Percentiles rank a stretch among this genome's conserved stretches.
These are phyloP conservation scores for Geoglossum cookeanum DNA, from an alignment of 2,329 filamentous ascomycete species.

Conservation along the genomic window DNA sequence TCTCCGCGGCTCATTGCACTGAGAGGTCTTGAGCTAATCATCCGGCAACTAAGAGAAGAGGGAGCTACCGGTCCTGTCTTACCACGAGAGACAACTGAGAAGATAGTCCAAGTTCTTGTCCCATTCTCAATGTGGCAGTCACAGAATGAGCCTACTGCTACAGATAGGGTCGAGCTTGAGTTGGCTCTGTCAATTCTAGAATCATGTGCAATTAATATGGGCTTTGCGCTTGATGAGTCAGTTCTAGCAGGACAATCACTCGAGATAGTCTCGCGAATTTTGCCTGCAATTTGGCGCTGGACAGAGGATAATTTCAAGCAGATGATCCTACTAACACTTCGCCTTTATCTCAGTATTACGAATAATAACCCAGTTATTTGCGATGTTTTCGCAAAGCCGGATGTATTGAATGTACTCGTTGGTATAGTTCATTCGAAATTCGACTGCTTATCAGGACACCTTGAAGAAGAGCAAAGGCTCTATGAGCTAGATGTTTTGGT, in stretches of 20 bases:
- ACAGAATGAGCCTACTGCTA: conserved; percentile 13
- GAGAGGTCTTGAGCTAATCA: conserved; percentile 40
- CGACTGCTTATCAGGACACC: conserved; percentile 15
- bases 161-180: conserved; percentile 18
- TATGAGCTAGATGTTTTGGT: conserved; percentile 48
- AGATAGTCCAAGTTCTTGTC: conserved; percentile 25
- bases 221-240: conserved; percentile 7
- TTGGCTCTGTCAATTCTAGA: conserved; percentile 34
- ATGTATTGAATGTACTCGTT: conserved; percentile 16
- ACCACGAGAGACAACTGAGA: conserved; percentile 28
- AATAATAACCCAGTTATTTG: conserved; percentile 60
- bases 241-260: conserved; percentile 27
- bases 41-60: conserved; percentile 30
- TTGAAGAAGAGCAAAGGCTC: conserved; percentile 33
- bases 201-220: conserved; percentile 30
- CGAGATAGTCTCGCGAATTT: conserved; percentile 22
- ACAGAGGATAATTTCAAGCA: conserved; percentile 8
- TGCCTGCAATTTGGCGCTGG: background rate
- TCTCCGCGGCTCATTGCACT: conserved; percentile 46
- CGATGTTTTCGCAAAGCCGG: conserved; percentile 41
- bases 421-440: conserved; percentile 7
- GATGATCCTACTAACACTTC: conserved; percentile 32
- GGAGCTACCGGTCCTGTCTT: conserved; percentile 32
- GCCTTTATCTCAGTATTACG: conserved; percentile 66
- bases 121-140: conserved; percentile 27